These are phyloP conservation scores for Kurtzmaniella quercitrusa DNA, from an alignment of 1,139 yeast species.

Conservation along the genomic window DNA sequence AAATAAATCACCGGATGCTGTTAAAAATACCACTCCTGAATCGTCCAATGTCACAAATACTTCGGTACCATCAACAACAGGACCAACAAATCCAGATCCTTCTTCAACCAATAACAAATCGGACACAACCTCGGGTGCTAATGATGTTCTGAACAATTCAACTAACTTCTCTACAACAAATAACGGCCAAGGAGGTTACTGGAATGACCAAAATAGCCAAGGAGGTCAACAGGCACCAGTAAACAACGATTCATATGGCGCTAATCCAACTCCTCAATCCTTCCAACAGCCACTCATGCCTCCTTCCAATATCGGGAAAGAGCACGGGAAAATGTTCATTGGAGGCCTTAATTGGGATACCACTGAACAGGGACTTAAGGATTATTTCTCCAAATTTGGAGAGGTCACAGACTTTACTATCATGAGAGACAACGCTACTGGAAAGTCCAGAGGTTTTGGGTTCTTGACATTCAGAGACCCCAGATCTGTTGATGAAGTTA, in stretches of 20 bases:
- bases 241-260: neutral
- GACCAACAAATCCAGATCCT: neutral
- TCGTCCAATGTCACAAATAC: neutral
- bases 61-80: neutral
- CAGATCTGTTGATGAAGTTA: conserved; percentile 79
- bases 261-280: neutral
- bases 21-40: conserved; percentile 1
- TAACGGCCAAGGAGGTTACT: neutral
- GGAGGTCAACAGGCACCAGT: too few relatives aligned
- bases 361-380: conserved; percentile 76
- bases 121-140: too few relatives aligned
- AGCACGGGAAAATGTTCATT: conserved; percentile 88
- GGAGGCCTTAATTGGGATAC: conserved; percentile 99
- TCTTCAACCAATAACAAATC: too few relatives aligned
- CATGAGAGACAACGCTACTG: conserved; percentile 88
- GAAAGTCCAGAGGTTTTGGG: conserved; percentile 96
- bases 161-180: neutral
- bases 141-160: neutral
- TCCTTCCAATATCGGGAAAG: conserved; percentile 40
- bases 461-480: conserved; percentile 86
- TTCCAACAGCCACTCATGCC: conserved; percentile 14
- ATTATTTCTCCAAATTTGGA: conserved; percentile 87
- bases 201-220: neutral
- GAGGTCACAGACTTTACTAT: conserved; percentile 86
- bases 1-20: neutral